Evolutionary conservation across 495 filamentous ascomycete genomes (phyloP), one percentile per base, ranked within the genome.

Genomic region (Penicillium psychrofluorescens): DNA sequence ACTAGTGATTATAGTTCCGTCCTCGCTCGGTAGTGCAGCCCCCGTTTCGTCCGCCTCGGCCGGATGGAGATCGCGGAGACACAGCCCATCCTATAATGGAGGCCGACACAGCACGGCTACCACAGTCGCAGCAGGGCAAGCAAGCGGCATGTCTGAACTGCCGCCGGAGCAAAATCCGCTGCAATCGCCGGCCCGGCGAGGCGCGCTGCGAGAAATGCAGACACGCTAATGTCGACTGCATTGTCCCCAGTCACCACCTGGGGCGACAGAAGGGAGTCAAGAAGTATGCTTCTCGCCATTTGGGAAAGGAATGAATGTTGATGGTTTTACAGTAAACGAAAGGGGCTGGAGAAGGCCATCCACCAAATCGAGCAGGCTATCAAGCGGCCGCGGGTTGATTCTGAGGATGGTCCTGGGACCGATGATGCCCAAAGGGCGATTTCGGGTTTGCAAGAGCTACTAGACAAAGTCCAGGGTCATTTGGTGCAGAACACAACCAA

Each of bases 261-360:
- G 84, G 84, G 8, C 68, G 84, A 44, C 81, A 84, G 45, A 86
- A 86, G 57, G 84, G 84, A 4, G 80, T 86, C 35, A 85, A 85
- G 55, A 87, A 87, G 83, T 34, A 34, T 81, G 58, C 67, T 76
- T 59, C 4, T 42, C 7, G 31, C 38, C 10, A n/a, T 11, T 15
- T 6, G 30, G 8, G 10, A 9, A 32, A 11, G 12, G 16, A 0
- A 15, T 35, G 11, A 9, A 39, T 16, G 36, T 35, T 55, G 42
- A 52, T 43, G n/a, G 15, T 14, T 45, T 14, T 7, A 14, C 48
- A 86, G 83, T 57, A 87, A 87, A 58, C 79, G 83, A 22, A 84
- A 78, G 30, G 84, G 84, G 0, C 58, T 87, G 40, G 83, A 85
- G 44, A 87, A 85, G 58, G 83, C 84, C 1, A 71, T 87, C 22